These are phyloP conservation scores for Hydnomerulius pinastri DNA, from an alignment of 768 basidiomycete genomes.

Conservation along the genomic window DNA sequence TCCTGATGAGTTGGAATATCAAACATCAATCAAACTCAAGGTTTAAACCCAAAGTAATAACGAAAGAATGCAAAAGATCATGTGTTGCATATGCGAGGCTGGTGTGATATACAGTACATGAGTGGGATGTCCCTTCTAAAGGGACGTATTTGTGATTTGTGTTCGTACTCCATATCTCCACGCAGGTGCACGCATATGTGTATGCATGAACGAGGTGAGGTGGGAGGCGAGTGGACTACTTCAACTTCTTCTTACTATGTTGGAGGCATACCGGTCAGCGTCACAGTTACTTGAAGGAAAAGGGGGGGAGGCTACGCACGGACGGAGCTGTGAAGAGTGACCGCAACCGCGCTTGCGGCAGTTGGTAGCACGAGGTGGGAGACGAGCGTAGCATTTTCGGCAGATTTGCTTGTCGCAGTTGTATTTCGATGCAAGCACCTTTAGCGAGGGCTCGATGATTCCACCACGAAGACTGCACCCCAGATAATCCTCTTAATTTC, in stretches of 20 bases:
- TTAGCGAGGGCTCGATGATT: constrained; percentile 98
- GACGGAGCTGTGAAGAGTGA: constrained; percentile 88
- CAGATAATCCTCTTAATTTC: too few relatives aligned
- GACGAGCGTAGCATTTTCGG: constrained; percentile 99
- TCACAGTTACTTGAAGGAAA: not conserved
- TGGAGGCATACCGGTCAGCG: not conserved
- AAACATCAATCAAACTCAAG: too few relatives aligned
- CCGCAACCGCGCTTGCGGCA: constrained; percentile 96
- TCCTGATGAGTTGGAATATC: too few relatives aligned
- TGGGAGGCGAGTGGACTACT: constrained; percentile 52
- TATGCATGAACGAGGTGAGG: not conserved
- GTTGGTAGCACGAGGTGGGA: constrained; percentile 99
- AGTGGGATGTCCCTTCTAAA: constrained; percentile 1
- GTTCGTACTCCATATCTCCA: constrained; percentile 14
- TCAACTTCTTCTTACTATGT: constrained; percentile 91
- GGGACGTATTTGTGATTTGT: constrained; percentile 1
- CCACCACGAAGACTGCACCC: constrained; percentile 57
- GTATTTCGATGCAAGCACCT: constrained; percentile 95
- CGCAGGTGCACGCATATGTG: constrained; percentile 1
- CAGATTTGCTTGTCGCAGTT: constrained; percentile 99
- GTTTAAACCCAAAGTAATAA: not conserved
- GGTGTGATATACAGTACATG: constrained; percentile 23
- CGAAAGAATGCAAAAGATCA: constrained; percentile 3
- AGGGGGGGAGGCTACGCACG: constrained; percentile 51
- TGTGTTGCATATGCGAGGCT: constrained; percentile 20